Evolutionary conservation across 2,329 filamentous ascomycete genomes (phyloP).

Genomic region (Cladosporium sp.): DNA sequence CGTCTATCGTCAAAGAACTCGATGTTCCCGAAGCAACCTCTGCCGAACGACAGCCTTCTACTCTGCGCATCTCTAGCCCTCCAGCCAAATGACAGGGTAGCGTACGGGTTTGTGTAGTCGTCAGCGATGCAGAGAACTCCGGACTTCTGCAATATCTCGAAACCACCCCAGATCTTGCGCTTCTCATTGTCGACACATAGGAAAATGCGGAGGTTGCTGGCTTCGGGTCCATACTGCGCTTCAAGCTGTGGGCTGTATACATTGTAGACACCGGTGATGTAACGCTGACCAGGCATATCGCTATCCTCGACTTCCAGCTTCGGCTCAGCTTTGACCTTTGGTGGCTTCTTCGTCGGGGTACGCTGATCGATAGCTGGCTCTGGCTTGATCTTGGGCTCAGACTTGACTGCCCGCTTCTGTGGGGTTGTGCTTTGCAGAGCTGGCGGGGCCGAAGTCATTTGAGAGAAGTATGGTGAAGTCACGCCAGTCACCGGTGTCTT

Average conservation of each 20-base stretch:
- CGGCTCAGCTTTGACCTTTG: slow-evolving; percentile 13
- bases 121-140: slow-evolving; percentile 42
- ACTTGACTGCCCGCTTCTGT: background rate
- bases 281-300: slow-evolving; percentile 12
- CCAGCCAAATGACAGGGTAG: slow-evolving; percentile 26
- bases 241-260: slow-evolving; percentile 29
- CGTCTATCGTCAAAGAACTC: slow-evolving; percentile 22
- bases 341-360: background rate
- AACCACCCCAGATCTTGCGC: slow-evolving; percentile 45
- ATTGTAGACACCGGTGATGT: slow-evolving; percentile 45
- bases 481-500: background rate
- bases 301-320: slow-evolving; percentile 17
- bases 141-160: slow-evolving; percentile 40
- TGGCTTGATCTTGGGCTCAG: slow-evolving; percentile 2
- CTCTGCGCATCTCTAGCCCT: slow-evolving; percentile 29
- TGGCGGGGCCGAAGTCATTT: too few relatives aligned
- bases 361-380: background rate
- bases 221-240: slow-evolving; percentile 17
- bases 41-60: slow-evolving; percentile 28
- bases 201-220: slow-evolving; percentile 32
- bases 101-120: slow-evolving; percentile 19
- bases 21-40: slow-evolving; percentile 32
- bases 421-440: background rate
- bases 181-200: slow-evolving; percentile 35
- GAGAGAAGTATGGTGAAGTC: too few relatives aligned